Percentiles rank a stretch among this genome's conserved stretches.
phyloP scores from a whole-genome alignment of 83 land plant genomes.

The Diphasiastrum complanatum region DNA sequence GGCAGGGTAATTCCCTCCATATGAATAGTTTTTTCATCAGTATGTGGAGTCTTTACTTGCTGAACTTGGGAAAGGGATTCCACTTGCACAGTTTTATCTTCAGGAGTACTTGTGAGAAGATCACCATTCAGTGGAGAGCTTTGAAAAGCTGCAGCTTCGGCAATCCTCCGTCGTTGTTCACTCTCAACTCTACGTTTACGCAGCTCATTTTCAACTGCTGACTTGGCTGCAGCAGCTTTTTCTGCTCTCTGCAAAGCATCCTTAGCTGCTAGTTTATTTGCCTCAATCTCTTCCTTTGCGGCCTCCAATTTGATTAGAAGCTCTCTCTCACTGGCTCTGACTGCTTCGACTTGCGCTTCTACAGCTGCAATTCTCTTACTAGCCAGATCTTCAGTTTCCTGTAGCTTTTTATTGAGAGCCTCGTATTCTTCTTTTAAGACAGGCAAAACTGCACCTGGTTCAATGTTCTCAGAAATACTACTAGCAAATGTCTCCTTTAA shows the following conservation, averaged over 20 bases:
- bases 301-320: conserved; percentile 11
- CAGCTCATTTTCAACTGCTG: conserved; percentile 20
- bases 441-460: not conserved
- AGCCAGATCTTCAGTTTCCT: conserved; percentile 23
- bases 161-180: conserved; percentile 12
- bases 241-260: conserved; percentile 22
- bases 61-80: too few relatives aligned
- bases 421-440: conserved; percentile 21
- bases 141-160: too few relatives aligned
- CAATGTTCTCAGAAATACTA: not conserved
- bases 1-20: too few relatives aligned
- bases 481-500: conserved; percentile 5
- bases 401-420: conserved; percentile 5
- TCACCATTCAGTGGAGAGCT: not conserved
- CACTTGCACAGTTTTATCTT: too few relatives aligned
- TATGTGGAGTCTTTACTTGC: too few relatives aligned
- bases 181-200: conserved; percentile 15
- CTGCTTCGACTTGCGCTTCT: conserved; percentile 21
- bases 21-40: too few relatives aligned
- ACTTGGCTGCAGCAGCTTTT: conserved; percentile 32
- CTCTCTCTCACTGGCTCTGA: conserved; percentile 28
- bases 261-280: not conserved
- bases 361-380: conserved; percentile 25
- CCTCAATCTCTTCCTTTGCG: conserved; percentile 10
- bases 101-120: not conserved